These are phyloP conservation scores for Antrodiella citrinella DNA, from an alignment of 768 basidiomycete genomes.

Conservation along the genomic window DNA sequence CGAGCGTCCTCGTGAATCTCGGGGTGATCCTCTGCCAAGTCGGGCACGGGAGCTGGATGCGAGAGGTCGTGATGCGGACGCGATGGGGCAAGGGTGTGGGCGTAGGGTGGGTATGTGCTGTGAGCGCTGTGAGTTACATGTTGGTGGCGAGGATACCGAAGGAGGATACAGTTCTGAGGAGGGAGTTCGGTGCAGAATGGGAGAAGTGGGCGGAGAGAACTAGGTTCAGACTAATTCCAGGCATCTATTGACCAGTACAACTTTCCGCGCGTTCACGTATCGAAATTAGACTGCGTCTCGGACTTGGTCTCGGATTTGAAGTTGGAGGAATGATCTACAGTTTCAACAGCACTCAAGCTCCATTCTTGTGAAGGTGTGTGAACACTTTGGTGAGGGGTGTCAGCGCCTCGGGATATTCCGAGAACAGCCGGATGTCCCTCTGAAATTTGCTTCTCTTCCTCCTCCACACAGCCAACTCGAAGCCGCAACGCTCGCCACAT, in stretches of 20 bases:
- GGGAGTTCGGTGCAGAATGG: constrained; percentile 13
- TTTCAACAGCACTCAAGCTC: background rate
- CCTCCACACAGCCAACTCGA: background rate
- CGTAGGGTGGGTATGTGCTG: background rate
- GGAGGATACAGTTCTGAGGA: constrained; percentile 9
- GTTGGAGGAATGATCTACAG: background rate
- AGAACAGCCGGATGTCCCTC: constrained; percentile 17
- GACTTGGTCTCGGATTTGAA: too few species aligned
- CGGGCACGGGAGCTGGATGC: background rate
- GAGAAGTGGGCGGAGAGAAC: constrained; percentile 7
- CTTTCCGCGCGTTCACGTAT: background rate
- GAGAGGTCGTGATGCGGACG: background rate
- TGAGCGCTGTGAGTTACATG: background rate
- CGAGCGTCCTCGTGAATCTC: background rate
- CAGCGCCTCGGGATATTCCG: too few species aligned
- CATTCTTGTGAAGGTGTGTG: background rate
- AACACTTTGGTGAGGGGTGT: background rate
- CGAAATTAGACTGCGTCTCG: background rate
- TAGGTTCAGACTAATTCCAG: constrained; percentile 8
- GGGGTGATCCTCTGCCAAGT: background rate
- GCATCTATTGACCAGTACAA: constrained; percentile 4
- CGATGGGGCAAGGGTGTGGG: too few species aligned
- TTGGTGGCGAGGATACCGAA: background rate
- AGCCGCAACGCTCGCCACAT: background rate
- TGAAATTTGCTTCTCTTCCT: background rate